Conservation (phyloP, 768 basidiomycete genomes). For the Russula compacta region DNA sequence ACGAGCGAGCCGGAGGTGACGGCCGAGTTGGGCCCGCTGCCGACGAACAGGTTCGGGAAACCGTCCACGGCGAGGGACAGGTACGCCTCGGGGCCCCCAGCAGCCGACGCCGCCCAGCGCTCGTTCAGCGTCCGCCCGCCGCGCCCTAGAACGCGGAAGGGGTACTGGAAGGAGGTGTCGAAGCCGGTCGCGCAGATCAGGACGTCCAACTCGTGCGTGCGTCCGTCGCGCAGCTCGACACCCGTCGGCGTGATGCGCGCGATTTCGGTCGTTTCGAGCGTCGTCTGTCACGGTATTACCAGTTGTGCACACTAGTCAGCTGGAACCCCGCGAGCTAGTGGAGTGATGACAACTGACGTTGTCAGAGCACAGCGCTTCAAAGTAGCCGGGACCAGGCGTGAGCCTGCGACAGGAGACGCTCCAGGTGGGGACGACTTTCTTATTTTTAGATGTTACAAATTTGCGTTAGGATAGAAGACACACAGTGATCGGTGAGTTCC, state of each 20-base stretch:
- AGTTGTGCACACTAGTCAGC: neutral
- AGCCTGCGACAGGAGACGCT: constrained; percentile 51
- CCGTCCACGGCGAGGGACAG: constrained; percentile 49
- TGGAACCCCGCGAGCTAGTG: neutral
- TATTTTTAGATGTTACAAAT: neutral
- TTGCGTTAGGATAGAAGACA: neutral
- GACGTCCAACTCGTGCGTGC: constrained; percentile 45
- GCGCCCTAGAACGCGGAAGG: constrained; percentile 47
- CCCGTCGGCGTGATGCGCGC: constrained; percentile 43
- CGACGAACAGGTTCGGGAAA: constrained; percentile 62
- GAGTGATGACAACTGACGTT: constrained; percentile 33
- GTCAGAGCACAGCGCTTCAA: constrained; percentile 54
- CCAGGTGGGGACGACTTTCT: constrained; percentile 50
- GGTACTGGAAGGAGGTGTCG: constrained; percentile 39
- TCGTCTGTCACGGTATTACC: constrained; percentile 34
- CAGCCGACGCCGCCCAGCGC: constrained; percentile 41
- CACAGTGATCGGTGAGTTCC: constrained; percentile 51
- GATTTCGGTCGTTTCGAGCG: constrained; percentile 36
- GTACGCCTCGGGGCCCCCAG: constrained; percentile 33
- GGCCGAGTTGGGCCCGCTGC: constrained; percentile 46
- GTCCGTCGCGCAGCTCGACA: constrained; percentile 48
- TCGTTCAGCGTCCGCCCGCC: constrained; percentile 42
- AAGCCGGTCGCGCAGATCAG: constrained; percentile 59
- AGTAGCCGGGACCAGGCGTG: constrained; percentile 60
- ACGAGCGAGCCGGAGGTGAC: constrained; percentile 50